Evolutionary conservation across 208 protist genomes (phyloP).

Genomic region (Novymonas esmeraldas): DNA sequence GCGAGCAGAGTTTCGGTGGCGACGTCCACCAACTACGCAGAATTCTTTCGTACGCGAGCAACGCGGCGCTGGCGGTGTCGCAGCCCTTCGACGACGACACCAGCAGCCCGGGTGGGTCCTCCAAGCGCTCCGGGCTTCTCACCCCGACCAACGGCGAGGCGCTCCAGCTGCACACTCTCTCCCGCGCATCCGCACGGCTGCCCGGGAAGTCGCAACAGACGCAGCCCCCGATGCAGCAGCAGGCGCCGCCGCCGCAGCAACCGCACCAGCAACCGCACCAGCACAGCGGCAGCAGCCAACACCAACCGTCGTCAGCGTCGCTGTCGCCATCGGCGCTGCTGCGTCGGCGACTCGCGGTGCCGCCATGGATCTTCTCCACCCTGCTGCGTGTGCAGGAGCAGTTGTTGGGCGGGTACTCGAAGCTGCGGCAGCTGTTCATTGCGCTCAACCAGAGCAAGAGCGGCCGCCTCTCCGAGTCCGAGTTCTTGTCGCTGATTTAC

Average conservation of each 20-base stretch:
- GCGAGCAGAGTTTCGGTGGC: neutral
- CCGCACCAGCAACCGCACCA: neutral
- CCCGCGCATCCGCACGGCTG: too few relatives aligned
- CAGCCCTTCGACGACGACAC: slow-evolving; percentile 24
- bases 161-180: too few relatives aligned
- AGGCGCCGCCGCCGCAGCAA: neutral
- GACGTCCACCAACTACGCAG: too few relatives aligned
- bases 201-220: neutral
- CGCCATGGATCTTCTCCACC: slow-evolving; percentile 66
- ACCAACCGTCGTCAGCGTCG: neutral
- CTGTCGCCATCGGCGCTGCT: neutral
- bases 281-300: neutral
- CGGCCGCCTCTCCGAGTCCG: slow-evolving; percentile 50
- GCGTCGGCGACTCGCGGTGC: slow-evolving; percentile 14
- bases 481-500: slow-evolving; percentile 56
- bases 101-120: neutral
- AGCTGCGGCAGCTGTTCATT: slow-evolving; percentile 51
- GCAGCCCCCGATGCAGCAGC: neutral
- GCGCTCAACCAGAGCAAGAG: slow-evolving; percentile 52
- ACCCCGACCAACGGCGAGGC: too few relatives aligned
- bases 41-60: slow-evolving; percentile 8
- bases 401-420: slow-evolving; percentile 37
- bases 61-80: slow-evolving; percentile 2
- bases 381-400: slow-evolving; percentile 63
- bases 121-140: slow-evolving; percentile 6